Evolutionary conservation across 352 stramenopile genomes (phyloP).

Genomic region (Phytophthora cactorum): DNA sequence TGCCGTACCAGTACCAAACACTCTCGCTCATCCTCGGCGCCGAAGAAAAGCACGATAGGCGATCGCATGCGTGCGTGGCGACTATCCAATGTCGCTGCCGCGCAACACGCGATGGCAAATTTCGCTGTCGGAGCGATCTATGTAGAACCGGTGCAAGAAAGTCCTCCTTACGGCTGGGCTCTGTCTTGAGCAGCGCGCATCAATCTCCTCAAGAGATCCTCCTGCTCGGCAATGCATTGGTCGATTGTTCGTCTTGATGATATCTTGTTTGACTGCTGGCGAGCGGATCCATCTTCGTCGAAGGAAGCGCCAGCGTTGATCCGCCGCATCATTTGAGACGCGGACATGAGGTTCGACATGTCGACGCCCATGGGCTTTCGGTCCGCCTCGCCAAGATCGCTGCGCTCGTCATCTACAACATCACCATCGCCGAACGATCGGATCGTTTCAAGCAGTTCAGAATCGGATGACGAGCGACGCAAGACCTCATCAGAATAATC

Average conservation of each 20-base stretch:
- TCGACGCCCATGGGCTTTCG: slow-evolving; percentile 25
- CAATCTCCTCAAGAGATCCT: slow-evolving; percentile 34
- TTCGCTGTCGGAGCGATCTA: slow-evolving; percentile 14
- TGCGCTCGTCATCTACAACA: slow-evolving; percentile 27
- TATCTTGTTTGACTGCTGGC: slow-evolving; percentile 1
- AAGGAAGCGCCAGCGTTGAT: slow-evolving; percentile 29
- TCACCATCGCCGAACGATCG: slow-evolving; percentile 28
- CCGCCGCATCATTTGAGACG: slow-evolving; percentile 33
- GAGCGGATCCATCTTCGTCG: slow-evolving; percentile 7
- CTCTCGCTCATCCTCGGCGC: background rate
- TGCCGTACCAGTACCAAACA: background rate
- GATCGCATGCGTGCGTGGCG: slow-evolving; percentile 15
- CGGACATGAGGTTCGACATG: slow-evolving; percentile 35
- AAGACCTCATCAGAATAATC: slow-evolving; percentile 15
- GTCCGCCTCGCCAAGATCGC: slow-evolving; percentile 11
- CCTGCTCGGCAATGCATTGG: slow-evolving; percentile 43
- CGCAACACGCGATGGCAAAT: slow-evolving; percentile 2
- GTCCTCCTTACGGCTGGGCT: slow-evolving; percentile 8
- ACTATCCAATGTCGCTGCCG: slow-evolving; percentile 24
- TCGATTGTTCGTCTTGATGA: slow-evolving; percentile 27
- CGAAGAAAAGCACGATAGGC: background rate
- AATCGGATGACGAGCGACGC: slow-evolving; percentile 26
- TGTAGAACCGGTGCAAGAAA: background rate
- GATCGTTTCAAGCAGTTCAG: slow-evolving; percentile 40
- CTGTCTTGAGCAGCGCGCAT: slow-evolving; percentile 33